Evolutionary conservation across 306 rosid genomes (phyloP).

Genomic region (Inga laurina): DNA sequence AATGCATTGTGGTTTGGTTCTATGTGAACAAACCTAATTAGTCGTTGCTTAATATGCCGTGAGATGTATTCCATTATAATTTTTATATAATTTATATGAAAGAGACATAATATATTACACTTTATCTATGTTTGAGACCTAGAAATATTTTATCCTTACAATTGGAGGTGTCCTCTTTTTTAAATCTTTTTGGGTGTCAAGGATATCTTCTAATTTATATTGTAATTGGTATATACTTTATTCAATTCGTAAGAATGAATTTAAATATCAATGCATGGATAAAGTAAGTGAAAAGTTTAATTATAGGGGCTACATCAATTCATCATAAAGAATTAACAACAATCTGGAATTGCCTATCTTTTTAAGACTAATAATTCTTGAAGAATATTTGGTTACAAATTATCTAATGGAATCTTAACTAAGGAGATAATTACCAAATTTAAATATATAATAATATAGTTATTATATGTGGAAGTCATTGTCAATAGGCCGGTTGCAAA

Average conservation of each 20-base stretch:
- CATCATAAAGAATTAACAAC: neutral
- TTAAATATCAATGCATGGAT: neutral
- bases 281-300: neutral
- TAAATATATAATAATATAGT: neutral
- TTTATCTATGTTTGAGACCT: neutral
- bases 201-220: no score
- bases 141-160: neutral
- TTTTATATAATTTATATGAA: neutral
- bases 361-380: neutral
- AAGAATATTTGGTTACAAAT: neutral
- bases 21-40: neutral
- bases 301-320: neutral
- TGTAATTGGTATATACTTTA: neutral
- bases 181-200: neutral
- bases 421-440: neutral
- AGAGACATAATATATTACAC: neutral
- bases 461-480: neutral
- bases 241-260: neutral
- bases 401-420: neutral
- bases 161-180: neutral
- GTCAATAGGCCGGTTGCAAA: neutral
- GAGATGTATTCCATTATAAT: constrained; percentile 1
- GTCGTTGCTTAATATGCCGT: neutral
- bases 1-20: neutral
- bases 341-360: neutral